Evolutionary conservation across 768 basidiomycete species (phyloP).

Genomic region (Tulasnella sp.): DNA sequence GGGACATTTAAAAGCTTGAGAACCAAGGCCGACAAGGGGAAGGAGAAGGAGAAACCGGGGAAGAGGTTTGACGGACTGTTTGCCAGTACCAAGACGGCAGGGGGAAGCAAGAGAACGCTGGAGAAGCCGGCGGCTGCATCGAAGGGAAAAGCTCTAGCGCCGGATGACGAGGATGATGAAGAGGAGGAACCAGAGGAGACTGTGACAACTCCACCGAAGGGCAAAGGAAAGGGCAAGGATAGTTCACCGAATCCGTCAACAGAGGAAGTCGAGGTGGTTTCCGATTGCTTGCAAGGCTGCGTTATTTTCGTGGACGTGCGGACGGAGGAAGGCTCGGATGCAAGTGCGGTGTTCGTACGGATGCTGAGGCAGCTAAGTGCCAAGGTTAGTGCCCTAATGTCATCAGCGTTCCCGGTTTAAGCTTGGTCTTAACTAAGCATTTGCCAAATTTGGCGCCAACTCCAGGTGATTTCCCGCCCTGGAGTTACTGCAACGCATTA

Average conservation of each 20-base stretch:
- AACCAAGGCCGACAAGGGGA: constrained; percentile 41
- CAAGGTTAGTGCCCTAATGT: constrained; percentile 49
- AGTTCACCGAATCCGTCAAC: constrained; percentile 13
- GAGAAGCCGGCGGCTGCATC: background rate
- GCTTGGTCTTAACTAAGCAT: background rate
- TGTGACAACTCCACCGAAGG: constrained; percentile 17
- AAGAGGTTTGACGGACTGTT: background rate
- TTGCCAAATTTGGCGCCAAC: background rate
- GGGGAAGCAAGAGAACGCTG: constrained; percentile 38
- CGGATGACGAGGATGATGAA: constrained; percentile 14
- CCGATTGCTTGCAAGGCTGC: constrained; percentile 55
- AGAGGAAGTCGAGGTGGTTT: background rate
- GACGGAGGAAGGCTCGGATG: constrained; percentile 72
- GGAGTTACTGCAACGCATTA: constrained; percentile 77
- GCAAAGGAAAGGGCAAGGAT: constrained; percentile 31
- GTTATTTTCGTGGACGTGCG: constrained; percentile 80
- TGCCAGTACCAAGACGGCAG: constrained; percentile 33
- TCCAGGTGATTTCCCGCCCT: constrained; percentile 61
- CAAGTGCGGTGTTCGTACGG: constrained; percentile 73
- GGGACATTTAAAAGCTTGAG: constrained; percentile 34
- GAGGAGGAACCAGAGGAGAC: constrained; percentile 14
- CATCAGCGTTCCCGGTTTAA: background rate
- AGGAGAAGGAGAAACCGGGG: background rate
- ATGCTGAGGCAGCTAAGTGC: constrained; percentile 80
- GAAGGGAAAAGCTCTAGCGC: constrained; percentile 27